Conservation (phyloP, 2,329 filamentous ascomycete genomes). For the Aspergillus sp. region DNA sequence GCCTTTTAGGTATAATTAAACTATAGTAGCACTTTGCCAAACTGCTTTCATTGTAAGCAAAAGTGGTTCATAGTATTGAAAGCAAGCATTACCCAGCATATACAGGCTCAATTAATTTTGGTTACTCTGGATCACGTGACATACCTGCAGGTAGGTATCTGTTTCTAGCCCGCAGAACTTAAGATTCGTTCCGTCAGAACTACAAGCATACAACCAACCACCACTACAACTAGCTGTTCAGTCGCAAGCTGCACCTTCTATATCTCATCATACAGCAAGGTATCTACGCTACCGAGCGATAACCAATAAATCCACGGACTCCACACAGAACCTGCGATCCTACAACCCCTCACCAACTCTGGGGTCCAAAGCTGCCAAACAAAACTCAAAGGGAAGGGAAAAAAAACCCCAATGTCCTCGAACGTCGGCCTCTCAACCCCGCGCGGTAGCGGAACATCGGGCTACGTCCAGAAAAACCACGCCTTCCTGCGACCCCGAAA, state of each 20-base stretch:
- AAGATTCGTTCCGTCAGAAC: not conserved
- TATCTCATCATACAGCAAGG: not conserved
- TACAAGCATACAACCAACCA: not conserved
- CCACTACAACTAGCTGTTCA: not conserved
- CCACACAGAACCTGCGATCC: not conserved
- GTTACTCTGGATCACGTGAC: not conserved
- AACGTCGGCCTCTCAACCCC: conserved; percentile 96
- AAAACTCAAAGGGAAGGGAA: conserved; percentile 40
- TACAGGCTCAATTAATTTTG: too few relatives aligned
- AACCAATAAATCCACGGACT: not conserved
- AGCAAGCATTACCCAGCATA: too few relatives aligned
- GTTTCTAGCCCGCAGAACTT: not conserved
- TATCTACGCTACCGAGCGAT: not conserved
- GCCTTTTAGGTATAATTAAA: conserved; percentile 4
- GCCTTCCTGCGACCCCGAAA: conserved; percentile 86
- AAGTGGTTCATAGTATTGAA: too few relatives aligned
- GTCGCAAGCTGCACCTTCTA: not conserved
- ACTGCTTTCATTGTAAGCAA: too few relatives aligned
- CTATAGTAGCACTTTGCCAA: not conserved
- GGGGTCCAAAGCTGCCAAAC: not conserved
- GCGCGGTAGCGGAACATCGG: conserved; percentile 91
- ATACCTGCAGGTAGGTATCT: not conserved
- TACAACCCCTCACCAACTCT: not conserved
- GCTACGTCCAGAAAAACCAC: conserved; percentile 95
- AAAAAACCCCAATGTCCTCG: conserved; percentile 70